phyloP scores from a whole-genome alignment of 2,329 filamentous ascomycete genomes.

The Incumbomyces lentus region DNA sequence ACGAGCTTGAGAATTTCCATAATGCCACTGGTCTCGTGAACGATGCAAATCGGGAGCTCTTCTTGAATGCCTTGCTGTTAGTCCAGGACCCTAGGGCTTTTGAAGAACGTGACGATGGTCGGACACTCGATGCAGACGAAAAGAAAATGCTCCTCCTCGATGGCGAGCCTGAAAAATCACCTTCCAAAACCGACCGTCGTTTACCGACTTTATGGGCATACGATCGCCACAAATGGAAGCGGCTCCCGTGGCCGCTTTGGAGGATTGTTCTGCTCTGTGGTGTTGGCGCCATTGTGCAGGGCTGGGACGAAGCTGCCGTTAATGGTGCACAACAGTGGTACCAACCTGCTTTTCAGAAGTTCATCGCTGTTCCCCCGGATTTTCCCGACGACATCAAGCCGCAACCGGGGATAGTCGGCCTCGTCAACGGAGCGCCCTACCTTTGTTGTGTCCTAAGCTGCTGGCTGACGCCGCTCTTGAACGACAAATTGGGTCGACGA shows the following conservation, averaged over 20 bases:
- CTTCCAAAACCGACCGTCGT: too few species aligned
- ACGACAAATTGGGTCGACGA: conserved; percentile 35
- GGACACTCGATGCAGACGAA: too few species aligned
- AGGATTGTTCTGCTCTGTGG: conserved; percentile 24
- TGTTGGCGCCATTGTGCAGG: conserved; percentile 45
- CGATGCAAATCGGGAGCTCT: too few species aligned
- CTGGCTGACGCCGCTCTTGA: conserved; percentile 40
- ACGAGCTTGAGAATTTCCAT: too few species aligned
- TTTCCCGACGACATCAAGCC: conserved; percentile 14
- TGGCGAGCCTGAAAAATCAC: conserved; percentile 17
- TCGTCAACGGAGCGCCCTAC: conserved; percentile 37
- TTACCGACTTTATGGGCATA: too few species aligned
- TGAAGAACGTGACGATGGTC: too few species aligned
- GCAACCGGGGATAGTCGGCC: conserved; percentile 22
- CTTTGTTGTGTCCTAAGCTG: conserved; percentile 37
- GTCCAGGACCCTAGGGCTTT: too few species aligned
- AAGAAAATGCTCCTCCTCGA: too few species aligned
- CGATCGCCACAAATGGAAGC: too few species aligned
- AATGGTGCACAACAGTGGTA: conserved; percentile 33
- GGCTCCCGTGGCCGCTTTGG: too few species aligned
- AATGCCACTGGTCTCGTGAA: too few species aligned
- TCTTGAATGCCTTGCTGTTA: too few species aligned
- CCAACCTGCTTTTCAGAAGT: neutral
- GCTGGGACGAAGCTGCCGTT: conserved; percentile 42
- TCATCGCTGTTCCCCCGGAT: neutral